Percentiles rank a stretch among this genome's conserved stretches.
Evolutionary conservation across 2,329 filamentous ascomycete genomes (phyloP).

Genomic region (Paraconiothyrium brasiliense): DNA sequence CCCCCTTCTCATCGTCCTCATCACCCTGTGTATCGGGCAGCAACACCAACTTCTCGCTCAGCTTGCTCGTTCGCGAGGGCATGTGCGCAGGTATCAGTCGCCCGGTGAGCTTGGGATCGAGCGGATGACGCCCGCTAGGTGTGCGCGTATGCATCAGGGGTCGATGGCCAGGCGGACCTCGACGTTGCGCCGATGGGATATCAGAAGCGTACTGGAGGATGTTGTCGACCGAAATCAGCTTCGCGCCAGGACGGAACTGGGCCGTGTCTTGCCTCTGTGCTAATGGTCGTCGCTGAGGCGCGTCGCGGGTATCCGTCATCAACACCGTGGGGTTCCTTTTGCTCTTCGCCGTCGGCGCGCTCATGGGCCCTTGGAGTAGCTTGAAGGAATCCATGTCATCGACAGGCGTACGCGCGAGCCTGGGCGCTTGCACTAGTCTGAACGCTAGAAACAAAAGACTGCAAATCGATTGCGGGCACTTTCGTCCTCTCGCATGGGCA

Average conservation of each 20-base stretch:
- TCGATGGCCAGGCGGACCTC: constrained; percentile 69
- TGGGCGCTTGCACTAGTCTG: constrained; percentile 1
- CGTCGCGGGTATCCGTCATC: constrained; percentile 67
- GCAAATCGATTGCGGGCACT: background rate
- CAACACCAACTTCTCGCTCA: constrained; percentile 95
- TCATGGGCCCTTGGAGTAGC: constrained; percentile 35
- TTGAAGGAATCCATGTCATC: constrained; percentile 15
- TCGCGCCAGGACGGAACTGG: constrained; percentile 60
- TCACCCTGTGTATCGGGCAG: constrained; percentile 79
- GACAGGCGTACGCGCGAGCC: constrained; percentile 1
- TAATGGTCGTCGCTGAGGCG: constrained; percentile 34
- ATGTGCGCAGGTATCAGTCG: constrained; percentile 69
- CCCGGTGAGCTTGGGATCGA: constrained; percentile 65
- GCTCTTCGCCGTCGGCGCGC: constrained; percentile 44
- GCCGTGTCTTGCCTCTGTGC: constrained; percentile 46
- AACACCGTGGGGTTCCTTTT: constrained; percentile 51
- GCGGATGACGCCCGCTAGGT: constrained; percentile 60
- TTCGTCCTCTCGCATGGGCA: constrained; percentile 1
- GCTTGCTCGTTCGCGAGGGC: constrained; percentile 88
- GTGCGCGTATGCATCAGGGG: constrained; percentile 59
- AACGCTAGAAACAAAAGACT: background rate
- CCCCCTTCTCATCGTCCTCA: constrained; percentile 61
- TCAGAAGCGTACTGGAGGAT: constrained; percentile 93
- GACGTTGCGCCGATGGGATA: constrained; percentile 91
- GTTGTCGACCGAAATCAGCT: constrained; percentile 89